These are phyloP conservation scores for Atkinsonella texensis DNA, from an alignment of 2,329 filamentous ascomycete genomes.

Conservation along the genomic window DNA sequence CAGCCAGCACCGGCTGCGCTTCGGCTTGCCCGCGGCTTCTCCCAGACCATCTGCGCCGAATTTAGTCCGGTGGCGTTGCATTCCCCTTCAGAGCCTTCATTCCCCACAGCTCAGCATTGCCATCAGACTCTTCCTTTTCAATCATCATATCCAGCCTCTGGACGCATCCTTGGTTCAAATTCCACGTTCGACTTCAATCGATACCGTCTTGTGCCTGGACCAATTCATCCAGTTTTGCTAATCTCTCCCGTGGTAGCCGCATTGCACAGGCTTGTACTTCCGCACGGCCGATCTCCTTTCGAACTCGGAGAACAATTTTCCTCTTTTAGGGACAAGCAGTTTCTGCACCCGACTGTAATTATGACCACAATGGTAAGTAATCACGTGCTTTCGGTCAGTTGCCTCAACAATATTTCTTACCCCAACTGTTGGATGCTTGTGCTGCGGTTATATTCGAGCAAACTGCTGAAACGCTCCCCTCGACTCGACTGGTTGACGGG, in stretches of 20 bases:
- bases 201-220: background rate
- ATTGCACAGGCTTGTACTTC: background rate
- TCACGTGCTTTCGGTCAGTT: too few relatives aligned
- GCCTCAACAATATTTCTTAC: too few relatives aligned
- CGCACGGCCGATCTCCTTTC: background rate
- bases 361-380: conserved; percentile 42
- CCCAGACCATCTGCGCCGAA: conserved; percentile 6
- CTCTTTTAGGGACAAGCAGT: conserved; percentile 13
- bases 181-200: background rate
- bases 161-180: background rate
- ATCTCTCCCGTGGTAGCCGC: background rate
- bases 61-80: conserved; percentile 9
- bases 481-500: too few relatives aligned
- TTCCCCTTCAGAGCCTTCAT: conserved; percentile 6
- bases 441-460: too few relatives aligned
- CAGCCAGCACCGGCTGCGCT: background rate
- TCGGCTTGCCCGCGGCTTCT: conserved; percentile 1
- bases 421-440: too few relatives aligned
- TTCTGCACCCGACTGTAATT: conserved; percentile 14
- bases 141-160: background rate
- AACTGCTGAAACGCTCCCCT: too few relatives aligned
- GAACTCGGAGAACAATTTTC: conserved; percentile 6
- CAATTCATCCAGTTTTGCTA: background rate
- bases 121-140: background rate
- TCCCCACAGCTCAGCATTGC: background rate